A percentile compares a stretch with the other conserved stretches of the same genome.
Conservation (phyloP, 345 rosid species). For the Atalantia buxifolia region DNA sequence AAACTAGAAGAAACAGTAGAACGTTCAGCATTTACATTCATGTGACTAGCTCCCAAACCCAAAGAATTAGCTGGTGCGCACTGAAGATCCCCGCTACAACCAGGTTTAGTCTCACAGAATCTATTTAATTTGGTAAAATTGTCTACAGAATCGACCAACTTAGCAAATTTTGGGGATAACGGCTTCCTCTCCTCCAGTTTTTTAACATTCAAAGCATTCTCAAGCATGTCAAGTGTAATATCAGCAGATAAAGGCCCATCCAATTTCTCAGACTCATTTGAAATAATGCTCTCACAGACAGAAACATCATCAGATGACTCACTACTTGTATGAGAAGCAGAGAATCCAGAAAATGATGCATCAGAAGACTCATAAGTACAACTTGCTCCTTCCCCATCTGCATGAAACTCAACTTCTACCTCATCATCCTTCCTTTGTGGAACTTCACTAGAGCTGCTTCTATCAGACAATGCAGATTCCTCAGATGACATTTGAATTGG, state of each 20-base stretch:
- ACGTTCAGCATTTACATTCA: slow-evolving; percentile 23
- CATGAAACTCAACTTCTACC: slow-evolving; percentile 36
- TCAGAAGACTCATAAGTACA: slow-evolving; percentile 52
- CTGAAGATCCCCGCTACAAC: slow-evolving; percentile 25
- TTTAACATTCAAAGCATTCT: slow-evolving; percentile 27
- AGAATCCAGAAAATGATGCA: slow-evolving; percentile 75
- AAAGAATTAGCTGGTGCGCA: slow-evolving; percentile 26
- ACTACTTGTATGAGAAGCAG: slow-evolving; percentile 42
- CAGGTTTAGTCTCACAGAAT: slow-evolving; percentile 29
- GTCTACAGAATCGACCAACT: slow-evolving; percentile 60
- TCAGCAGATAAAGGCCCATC: slow-evolving; percentile 37
- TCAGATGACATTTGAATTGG: slow-evolving; percentile 27
- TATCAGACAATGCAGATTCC: slow-evolving; percentile 28
- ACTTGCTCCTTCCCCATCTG: slow-evolving; percentile 41
- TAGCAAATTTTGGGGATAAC: slow-evolving; percentile 65
- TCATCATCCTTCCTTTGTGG: slow-evolving; percentile 30
- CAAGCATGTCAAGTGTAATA: slow-evolving; percentile 32
- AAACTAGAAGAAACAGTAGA: slow-evolving; percentile 42
- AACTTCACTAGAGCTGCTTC: slow-evolving; percentile 33
- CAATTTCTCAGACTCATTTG: slow-evolving; percentile 55
- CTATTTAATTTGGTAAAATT: slow-evolving; percentile 29
- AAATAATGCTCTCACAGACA: slow-evolving; percentile 54
- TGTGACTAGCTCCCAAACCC: slow-evolving; percentile 16
- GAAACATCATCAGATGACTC: slow-evolving; percentile 79
- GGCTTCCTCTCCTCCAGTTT: slow-evolving; percentile 40